Conservation (phyloP, 2,329 filamentous ascomycete species). For the Ambrosiella beaveri region DNA sequence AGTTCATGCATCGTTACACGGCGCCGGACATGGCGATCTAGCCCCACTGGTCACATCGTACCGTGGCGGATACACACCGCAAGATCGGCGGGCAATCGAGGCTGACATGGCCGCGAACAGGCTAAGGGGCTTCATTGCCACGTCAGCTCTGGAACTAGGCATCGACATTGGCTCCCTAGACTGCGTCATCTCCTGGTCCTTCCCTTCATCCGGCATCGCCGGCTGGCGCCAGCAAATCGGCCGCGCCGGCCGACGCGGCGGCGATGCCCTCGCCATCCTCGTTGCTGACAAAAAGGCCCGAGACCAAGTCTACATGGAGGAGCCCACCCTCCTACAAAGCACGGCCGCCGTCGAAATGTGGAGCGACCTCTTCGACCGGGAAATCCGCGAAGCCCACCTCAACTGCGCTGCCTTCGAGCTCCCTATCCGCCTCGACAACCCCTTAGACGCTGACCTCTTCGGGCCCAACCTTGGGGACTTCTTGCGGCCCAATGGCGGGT, state of each 20-base stretch:
- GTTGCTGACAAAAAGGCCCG: constrained; percentile 79
- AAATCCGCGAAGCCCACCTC: constrained; percentile 81
- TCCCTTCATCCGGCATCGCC: constrained; percentile 79
- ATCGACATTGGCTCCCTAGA: constrained; percentile 92
- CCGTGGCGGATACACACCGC: constrained; percentile 81
- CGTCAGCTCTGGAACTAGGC: constrained; percentile 79
- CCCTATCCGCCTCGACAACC: constrained; percentile 60
- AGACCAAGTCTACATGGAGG: constrained; percentile 94
- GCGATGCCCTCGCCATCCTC: constrained; percentile 76
- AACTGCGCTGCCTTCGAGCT: constrained; percentile 94
- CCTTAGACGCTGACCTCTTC: constrained; percentile 57
- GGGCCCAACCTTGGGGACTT: constrained; percentile 44
- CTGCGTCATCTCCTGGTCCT: constrained; percentile 83
- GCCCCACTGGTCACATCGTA: constrained; percentile 81
- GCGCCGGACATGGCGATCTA: constrained; percentile 57
- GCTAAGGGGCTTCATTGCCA: constrained; percentile 81
- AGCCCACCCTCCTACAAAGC: constrained; percentile 84
- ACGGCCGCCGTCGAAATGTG: constrained; percentile 79
- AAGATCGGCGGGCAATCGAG: constrained; percentile 78
- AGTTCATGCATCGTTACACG: constrained; percentile 59
- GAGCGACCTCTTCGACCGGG: constrained; percentile 79
- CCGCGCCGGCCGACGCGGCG: constrained; percentile 57
- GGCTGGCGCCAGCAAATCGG: constrained; percentile 92
- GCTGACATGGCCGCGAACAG: constrained; percentile 95
- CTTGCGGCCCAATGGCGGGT: constrained; percentile 9